Conservation (phyloP, 768 basidiomycete genomes). For the Pleurotus citrinopileatus region DNA sequence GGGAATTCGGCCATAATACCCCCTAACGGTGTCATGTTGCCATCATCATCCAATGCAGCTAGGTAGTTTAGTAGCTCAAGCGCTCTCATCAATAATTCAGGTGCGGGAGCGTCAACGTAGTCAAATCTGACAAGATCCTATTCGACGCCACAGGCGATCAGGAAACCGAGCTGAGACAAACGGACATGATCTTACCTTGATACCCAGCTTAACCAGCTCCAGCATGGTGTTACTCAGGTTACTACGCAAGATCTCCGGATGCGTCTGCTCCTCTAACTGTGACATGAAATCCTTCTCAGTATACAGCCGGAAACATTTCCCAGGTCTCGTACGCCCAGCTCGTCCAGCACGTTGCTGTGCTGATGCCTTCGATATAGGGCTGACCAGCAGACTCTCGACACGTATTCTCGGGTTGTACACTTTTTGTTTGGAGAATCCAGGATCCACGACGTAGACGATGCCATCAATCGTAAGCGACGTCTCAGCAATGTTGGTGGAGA, state of each 20-base stretch:
- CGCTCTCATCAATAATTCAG: slow-evolving; percentile 96
- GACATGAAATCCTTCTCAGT: slow-evolving; percentile 97
- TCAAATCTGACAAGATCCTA: slow-evolving; percentile 86
- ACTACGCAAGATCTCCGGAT: slow-evolving; percentile 92
- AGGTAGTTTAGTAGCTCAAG: slow-evolving; percentile 92
- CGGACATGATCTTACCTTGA: slow-evolving; percentile 57
- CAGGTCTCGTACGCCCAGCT: slow-evolving; percentile 93
- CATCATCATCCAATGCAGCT: slow-evolving; percentile 91
- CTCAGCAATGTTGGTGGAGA: slow-evolving; percentile 97
- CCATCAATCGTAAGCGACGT: slow-evolving; percentile 98
- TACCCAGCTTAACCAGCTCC: slow-evolving; percentile 90
- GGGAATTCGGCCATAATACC: slow-evolving; percentile 97
- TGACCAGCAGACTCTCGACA: slow-evolving; percentile 90
- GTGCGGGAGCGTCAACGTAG: slow-evolving; percentile 91
- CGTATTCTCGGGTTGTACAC: slow-evolving; percentile 97
- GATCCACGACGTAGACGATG: slow-evolving; percentile 99
- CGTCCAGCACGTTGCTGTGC: slow-evolving; percentile 96
- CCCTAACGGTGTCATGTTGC: slow-evolving; percentile 84
- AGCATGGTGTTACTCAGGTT: slow-evolving; percentile 93
- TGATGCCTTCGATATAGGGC: slow-evolving; percentile 94
- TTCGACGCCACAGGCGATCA: not conserved
- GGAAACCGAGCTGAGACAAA: slow-evolving; percentile 6
- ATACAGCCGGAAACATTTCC: slow-evolving; percentile 96
- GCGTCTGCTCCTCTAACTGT: slow-evolving; percentile 95
- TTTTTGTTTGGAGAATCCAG: slow-evolving; percentile 97